phyloP scores from a whole-genome alignment of 306 rosid genomes.

The Oxytropis ochrocephala region DNA sequence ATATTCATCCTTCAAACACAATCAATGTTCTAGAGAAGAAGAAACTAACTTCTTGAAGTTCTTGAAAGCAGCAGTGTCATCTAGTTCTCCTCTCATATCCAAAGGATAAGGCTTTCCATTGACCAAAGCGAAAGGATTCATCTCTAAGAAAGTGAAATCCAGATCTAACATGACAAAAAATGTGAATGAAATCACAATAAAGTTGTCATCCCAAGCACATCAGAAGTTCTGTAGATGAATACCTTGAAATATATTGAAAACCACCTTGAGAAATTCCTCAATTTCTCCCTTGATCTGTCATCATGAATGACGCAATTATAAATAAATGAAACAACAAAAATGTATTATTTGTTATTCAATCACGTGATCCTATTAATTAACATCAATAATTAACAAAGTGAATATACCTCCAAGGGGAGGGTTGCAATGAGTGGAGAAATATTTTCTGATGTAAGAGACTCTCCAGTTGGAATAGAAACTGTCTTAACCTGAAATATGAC shows the following conservation, averaged over 20 bases:
- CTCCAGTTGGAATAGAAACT: constrained; percentile 73
- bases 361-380: not conserved
- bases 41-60: constrained; percentile 78
- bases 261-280: constrained; percentile 65
- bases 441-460: constrained; percentile 52
- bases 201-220: not conserved
- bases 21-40: constrained; percentile 9
- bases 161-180: constrained; percentile 48
- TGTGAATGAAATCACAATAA: not conserved
- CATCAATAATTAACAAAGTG: not conserved
- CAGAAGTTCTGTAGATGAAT: not conserved
- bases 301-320: not conserved
- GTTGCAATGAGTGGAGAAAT: constrained; percentile 81
- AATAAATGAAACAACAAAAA: not conserved
- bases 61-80: constrained; percentile 97
- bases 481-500: constrained; percentile 66
- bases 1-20: constrained; percentile 6
- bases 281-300: constrained; percentile 67
- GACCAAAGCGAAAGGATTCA: constrained; percentile 93
- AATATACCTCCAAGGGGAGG: constrained; percentile 79
- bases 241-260: constrained; percentile 80
- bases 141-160: constrained; percentile 97
- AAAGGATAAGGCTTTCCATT: constrained; percentile 93
- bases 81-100: constrained; percentile 98
- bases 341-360: not conserved